A percentile compares a stretch with the other conserved stretches of the same genome.
Conservation (phyloP, 768 basidiomycete species). For the Suillus cothurnatus region DNA sequence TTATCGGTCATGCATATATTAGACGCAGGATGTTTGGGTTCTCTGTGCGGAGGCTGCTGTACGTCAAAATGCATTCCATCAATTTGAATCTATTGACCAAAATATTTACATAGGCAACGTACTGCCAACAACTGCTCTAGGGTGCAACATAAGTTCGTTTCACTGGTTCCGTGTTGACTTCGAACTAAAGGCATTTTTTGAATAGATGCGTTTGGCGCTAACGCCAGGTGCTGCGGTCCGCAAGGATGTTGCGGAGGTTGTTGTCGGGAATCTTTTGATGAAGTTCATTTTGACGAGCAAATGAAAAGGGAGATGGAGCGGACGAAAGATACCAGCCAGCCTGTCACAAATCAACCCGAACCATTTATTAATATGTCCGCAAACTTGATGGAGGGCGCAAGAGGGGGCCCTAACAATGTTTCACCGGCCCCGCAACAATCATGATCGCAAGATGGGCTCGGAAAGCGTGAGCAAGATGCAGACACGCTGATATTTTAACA, state of each 20-base stretch:
- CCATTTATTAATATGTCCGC: constrained; percentile 5
- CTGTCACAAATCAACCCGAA: constrained; percentile 25
- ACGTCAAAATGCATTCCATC: constrained; percentile 3
- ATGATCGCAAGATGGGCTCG: background rate
- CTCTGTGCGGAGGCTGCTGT: constrained; percentile 25
- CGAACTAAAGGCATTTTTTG: background rate
- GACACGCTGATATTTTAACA: background rate
- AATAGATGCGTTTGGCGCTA: constrained; percentile 26
- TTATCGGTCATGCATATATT: background rate
- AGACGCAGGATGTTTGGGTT: background rate
- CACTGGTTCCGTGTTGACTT: background rate
- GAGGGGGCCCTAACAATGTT: background rate
- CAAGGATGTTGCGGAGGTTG: constrained; percentile 32
- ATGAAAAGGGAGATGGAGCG: constrained; percentile 26
- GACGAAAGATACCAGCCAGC: constrained; percentile 14
- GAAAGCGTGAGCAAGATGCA: background rate
- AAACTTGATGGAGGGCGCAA: background rate
- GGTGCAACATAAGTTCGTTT: constrained; percentile 28
- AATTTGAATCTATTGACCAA: background rate
- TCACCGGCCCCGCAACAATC: background rate
- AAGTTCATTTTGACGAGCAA: constrained; percentile 33
- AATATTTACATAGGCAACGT: constrained; percentile 17
- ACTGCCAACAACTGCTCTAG: constrained; percentile 14
- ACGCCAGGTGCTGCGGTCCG: constrained; percentile 26
- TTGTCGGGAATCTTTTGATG: constrained; percentile 29